Evolutionary conservation across 331 rosid genomes (phyloP).

Genomic region (Arachis monticola): DNA sequence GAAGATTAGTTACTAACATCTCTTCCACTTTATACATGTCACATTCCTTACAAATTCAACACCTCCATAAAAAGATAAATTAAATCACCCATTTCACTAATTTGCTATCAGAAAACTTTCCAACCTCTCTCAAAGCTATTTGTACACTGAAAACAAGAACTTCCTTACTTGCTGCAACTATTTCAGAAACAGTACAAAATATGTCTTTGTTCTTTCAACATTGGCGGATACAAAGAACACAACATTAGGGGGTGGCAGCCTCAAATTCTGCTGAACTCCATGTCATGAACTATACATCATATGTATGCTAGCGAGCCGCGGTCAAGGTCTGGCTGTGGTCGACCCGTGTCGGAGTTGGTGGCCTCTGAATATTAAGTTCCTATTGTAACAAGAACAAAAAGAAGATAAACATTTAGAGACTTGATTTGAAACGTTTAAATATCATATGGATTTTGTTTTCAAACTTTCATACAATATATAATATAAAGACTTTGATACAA

Average conservation of each 20-base stretch:
- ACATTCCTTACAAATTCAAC: slow-evolving; percentile 47
- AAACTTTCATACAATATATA: no score
- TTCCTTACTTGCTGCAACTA: slow-evolving; percentile 46
- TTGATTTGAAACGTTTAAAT: no score
- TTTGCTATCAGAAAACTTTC: slow-evolving; percentile 33
- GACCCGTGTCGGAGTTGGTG: slow-evolving; percentile 99
- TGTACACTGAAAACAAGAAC: slow-evolving; percentile 47
- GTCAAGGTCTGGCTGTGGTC: slow-evolving; percentile 98
- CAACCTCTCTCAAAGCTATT: slow-evolving; percentile 42
- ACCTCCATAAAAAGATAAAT: slow-evolving; percentile 35
- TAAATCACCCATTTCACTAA: slow-evolving; percentile 37
- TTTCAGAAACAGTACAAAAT: slow-evolving; percentile 28
- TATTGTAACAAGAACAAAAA: slow-evolving; percentile 29
- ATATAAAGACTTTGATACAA: no score
- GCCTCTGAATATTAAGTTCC: slow-evolving; percentile 99
- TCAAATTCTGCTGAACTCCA: slow-evolving; percentile 22
- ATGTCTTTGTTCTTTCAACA: slow-evolving; percentile 30
- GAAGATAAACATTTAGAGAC: neutral
- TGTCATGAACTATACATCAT: slow-evolving; percentile 48
- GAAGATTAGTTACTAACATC: slow-evolving; percentile 35
- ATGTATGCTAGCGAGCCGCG: slow-evolving; percentile 97
- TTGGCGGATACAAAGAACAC: slow-evolving; percentile 32
- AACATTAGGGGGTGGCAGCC: slow-evolving; percentile 17
- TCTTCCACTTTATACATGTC: slow-evolving; percentile 42
- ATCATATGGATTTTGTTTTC: no score